Base-by-base conservation (phyloP, 495 filamentous ascomycete species). In the Physcia stellaris region DNA sequence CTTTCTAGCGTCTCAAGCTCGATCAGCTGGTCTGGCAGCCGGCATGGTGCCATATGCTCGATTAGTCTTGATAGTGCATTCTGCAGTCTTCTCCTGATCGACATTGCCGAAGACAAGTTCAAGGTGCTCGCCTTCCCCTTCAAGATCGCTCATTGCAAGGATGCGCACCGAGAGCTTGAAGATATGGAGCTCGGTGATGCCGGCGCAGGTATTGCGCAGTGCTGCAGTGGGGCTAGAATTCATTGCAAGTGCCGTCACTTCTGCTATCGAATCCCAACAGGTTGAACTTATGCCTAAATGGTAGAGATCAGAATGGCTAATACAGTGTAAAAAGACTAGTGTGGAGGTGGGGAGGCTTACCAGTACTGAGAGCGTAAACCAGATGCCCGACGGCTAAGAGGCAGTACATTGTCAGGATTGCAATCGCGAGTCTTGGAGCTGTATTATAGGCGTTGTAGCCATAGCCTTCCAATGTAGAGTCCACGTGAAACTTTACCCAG, bases 261-360 rank as follows among this genome's bases (percentile, higher is more conserved):
- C 45, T n/a, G 20, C 40, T n/a, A 47, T 43, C n/a, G 45, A 43
- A 21, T 47, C 45, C 45, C 45, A 47, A 40, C 32, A 43, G 1
- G 39, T 47, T n/a, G 45, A 47, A 16, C 20, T 39, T 6, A 43
- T 39, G 4, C 41, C 41, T 43, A 11, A 5, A 17, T 13, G 18
- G 29, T 32, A 4, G 29, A 32, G 29, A 15, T 32, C 29, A 32
- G 15, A 7, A 17, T 17, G 15, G 29, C 13, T 17, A 5, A 17
- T 17, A 32, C 18, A 32, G 4, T 15, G 29, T 4, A 32, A 1
- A 6, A 15, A 7, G 9, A 4, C 9, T 4, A 32, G 1, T 7
- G 29, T 17, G 4, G 18, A 3, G 1, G 18, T 4, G 9, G n/a
- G 13, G 28, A 21, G 32, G 4, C 24, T 33, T 47, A 31, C 45